A percentile compares a stretch with the other conserved stretches of the same genome.
These are phyloP conservation scores for Pseudonectria foliicola DNA, from an alignment of 2,329 filamentous ascomycete species.

Conservation along the genomic window DNA sequence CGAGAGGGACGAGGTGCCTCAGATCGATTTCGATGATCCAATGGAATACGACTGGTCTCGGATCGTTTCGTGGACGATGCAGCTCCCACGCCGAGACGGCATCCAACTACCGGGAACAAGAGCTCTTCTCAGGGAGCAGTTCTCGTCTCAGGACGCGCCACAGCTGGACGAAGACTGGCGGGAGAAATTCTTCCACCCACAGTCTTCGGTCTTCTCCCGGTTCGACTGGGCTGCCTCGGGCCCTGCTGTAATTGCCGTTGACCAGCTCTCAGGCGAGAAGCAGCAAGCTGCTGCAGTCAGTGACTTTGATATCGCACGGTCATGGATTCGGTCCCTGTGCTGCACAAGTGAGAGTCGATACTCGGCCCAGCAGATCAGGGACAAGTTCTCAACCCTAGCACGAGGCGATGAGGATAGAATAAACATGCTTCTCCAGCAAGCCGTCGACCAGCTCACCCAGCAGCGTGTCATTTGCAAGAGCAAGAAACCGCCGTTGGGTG, in stretches of 20 bases:
- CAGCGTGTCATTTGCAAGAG: conserved; percentile 52
- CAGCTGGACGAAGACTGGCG: conserved; percentile 38
- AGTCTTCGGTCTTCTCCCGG: conserved; percentile 49
- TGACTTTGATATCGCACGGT: conserved; percentile 41
- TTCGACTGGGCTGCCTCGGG: conserved; percentile 47
- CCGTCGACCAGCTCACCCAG: conserved; percentile 40
- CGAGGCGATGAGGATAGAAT: conserved; percentile 31
- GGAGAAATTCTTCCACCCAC: conserved; percentile 48
- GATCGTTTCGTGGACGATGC: conserved; percentile 60
- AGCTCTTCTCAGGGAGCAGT: conserved; percentile 36
- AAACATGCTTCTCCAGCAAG: conserved; percentile 39
- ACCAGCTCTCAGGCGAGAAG: conserved; percentile 6
- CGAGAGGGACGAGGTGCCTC: conserved; percentile 50
- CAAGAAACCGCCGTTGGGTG: conserved; percentile 50
- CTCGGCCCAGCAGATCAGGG: conserved; percentile 39
- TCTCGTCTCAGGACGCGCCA: conserved; percentile 31
- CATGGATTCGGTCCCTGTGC: conserved; percentile 54
- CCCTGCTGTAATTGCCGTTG: conserved; percentile 32
- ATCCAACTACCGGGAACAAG: conserved; percentile 42
- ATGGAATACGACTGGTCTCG: conserved; percentile 60
- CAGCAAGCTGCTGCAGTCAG: conserved; percentile 9
- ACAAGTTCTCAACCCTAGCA: conserved; percentile 45
- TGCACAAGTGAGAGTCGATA: conserved; percentile 45
- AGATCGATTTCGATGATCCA: conserved; percentile 57
- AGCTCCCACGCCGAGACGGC: conserved; percentile 39